Conservation (phyloP, 257 asterid genomes). For the Cordia subcordata region DNA sequence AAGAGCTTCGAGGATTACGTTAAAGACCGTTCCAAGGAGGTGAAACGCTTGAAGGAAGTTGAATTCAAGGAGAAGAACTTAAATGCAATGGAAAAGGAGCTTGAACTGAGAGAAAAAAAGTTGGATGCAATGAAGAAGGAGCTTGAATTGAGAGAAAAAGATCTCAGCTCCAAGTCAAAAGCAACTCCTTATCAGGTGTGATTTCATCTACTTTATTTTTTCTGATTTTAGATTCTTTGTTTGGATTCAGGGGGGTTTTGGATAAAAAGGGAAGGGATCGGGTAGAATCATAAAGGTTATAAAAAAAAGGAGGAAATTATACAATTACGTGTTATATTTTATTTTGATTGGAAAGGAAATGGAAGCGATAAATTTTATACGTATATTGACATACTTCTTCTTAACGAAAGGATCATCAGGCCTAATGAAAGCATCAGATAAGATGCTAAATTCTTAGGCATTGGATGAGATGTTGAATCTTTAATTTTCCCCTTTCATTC, state of each 20-base stretch:
- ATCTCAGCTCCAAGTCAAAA: slow-evolving; percentile 11
- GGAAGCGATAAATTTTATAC: too few relatives aligned
- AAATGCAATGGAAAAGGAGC: slow-evolving; percentile 24
- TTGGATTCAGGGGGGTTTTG: too few relatives aligned
- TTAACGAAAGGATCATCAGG: too few relatives aligned
- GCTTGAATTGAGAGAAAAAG: slow-evolving; percentile 18
- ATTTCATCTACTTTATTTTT: not conserved
- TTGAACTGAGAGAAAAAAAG: slow-evolving; percentile 19
- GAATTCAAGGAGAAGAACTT: slow-evolving; percentile 11
- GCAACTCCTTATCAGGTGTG: not conserved
- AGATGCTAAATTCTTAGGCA: too few relatives aligned
- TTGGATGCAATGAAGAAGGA: slow-evolving; percentile 28
- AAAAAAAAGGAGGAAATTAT: too few relatives aligned
- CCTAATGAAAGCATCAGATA: too few relatives aligned
- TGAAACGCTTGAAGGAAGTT: not conserved
- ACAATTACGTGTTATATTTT: not conserved
- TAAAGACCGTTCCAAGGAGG: slow-evolving; percentile 2
- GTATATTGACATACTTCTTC: too few relatives aligned
- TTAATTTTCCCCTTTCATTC: too few relatives aligned
- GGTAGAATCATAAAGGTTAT: too few relatives aligned
- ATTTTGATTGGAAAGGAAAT: slow-evolving; percentile 12
- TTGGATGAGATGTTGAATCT: too few relatives aligned
- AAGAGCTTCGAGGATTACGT: slow-evolving; percentile 6
- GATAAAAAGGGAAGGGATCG: too few relatives aligned
- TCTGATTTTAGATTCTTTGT: too few relatives aligned